Evolutionary conservation across 2,329 filamentous ascomycete species (phyloP), one percentile per base, ranked within the genome.

Genomic region (Endothia cerciana): DNA sequence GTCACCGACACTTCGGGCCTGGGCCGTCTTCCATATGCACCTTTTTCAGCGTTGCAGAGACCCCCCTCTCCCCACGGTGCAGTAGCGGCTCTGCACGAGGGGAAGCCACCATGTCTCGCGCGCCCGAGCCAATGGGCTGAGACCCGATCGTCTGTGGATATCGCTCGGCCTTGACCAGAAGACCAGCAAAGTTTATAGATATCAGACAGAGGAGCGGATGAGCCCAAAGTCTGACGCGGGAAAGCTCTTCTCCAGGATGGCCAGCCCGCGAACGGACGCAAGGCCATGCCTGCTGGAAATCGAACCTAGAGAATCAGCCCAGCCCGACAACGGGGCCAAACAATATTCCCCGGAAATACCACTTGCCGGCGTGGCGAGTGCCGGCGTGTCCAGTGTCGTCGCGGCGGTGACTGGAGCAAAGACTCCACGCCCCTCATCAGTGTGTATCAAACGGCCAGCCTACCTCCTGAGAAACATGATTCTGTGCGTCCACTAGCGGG

Each of bases 1-100:
- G 57, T 59, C 57, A 59, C 36, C 57, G 57, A 59, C 57, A 59
- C n/a, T 43, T 59, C 17, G 40, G 40, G 30, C 15, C 38, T 43
- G 40, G 17, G 13, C 57, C 11, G 13, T 11, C 28, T 43, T 8
- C 38, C 6, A 17, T 8, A 17, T 40, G n/a, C 33, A 4, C n/a
- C 57, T 43, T 38, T 59, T 45, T 59, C 57, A 59, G 40, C 15
- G 19, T 17, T 19, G 19, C 51, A 55, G 25, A 19, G 19, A 22
- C 5, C 28, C 51, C 30, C 51, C 28, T 10, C 28, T 28, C 30
- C 51, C 28, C 51, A 55, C 25, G 25, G 28, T 30, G 51, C 51
- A 55, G 51, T 55, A 55, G 51, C 19, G 51, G 51, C 30, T 13
- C 30, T 51, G 47, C 47, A 51, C 47, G 25, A 30, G 43, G n/a